Evolutionary conservation across 2,329 filamentous ascomycete species (phyloP).

Genomic region (Neofusicoccum umdonicola): DNA sequence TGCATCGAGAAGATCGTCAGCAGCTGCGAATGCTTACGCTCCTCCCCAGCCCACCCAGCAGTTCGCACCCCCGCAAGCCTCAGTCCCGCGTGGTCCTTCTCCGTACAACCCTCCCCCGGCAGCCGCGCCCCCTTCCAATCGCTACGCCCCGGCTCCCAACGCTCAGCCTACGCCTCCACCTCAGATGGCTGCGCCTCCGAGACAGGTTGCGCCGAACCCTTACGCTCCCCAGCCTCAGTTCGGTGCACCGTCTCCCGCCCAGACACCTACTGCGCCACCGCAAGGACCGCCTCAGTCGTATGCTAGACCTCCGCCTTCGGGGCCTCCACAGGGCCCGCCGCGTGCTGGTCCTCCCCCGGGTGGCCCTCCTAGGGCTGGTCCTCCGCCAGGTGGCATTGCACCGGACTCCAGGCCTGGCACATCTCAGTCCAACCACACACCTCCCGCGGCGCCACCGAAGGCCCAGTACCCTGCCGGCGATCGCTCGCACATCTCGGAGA

Average conservation of each 20-base stretch:
- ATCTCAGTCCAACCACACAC: slow-evolving; percentile 49
- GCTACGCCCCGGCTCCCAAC: slow-evolving; percentile 66
- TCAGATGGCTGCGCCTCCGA: slow-evolving; percentile 38
- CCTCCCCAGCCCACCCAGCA: slow-evolving; percentile 48
- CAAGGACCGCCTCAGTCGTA: slow-evolving; percentile 39
- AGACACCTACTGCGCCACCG: slow-evolving; percentile 35
- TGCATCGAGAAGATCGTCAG: slow-evolving; percentile 46
- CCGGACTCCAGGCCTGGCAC: slow-evolving; percentile 45
- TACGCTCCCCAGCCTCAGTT: slow-evolving; percentile 34
- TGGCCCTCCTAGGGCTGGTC: slow-evolving; percentile 39
- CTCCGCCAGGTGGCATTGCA: slow-evolving; percentile 28
- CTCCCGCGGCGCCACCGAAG: slow-evolving; percentile 33
- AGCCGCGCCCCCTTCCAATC: slow-evolving; percentile 70
- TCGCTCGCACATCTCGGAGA: slow-evolving; percentile 79
- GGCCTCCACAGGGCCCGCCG: slow-evolving; percentile 47
- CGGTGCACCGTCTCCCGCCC: slow-evolving; percentile 26
- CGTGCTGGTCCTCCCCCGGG: slow-evolving; percentile 44
- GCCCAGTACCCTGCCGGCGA: slow-evolving; percentile 78
- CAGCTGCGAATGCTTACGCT: slow-evolving; percentile 62
- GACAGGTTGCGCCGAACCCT: slow-evolving; percentile 47
- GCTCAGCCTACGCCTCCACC: slow-evolving; percentile 47
- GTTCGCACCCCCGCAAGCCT: slow-evolving; percentile 52
- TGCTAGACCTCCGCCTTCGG: slow-evolving; percentile 37
- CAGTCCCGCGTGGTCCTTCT: slow-evolving; percentile 71
- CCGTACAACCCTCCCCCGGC: slow-evolving; percentile 82